A percentile compares a stretch with the other conserved stretches of the same genome.
Evolutionary conservation across 805 yeast genomes (phyloP).

Genomic region (Metschnikowia drakensbergensis): DNA sequence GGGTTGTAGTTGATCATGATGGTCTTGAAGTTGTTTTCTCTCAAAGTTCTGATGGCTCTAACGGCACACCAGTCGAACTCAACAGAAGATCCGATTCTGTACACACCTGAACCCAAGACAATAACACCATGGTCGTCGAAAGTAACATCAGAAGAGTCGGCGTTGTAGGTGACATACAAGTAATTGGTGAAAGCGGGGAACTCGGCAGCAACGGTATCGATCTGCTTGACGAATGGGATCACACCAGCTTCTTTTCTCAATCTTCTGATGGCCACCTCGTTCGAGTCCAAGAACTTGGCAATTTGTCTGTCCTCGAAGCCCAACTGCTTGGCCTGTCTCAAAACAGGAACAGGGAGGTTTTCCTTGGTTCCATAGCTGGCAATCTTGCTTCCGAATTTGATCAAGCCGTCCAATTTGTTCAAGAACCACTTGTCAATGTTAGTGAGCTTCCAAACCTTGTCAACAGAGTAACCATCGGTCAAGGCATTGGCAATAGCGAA

Average conservation of each 20-base stretch:
- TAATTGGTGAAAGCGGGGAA: slow-evolving; percentile 96
- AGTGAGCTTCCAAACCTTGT: slow-evolving; percentile 85
- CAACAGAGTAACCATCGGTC: slow-evolving; percentile 83
- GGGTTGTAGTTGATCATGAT: slow-evolving; percentile 98
- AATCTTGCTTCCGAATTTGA: slow-evolving; percentile 64
- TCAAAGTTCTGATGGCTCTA: slow-evolving; percentile 88
- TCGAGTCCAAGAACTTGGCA: slow-evolving; percentile 82
- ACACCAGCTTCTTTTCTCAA: slow-evolving; percentile 83
- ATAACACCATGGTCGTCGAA: slow-evolving; percentile 91
- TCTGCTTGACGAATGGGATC: slow-evolving; percentile 90
- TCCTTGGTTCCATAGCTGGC: slow-evolving; percentile 54
- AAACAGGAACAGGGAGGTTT: slow-evolving; percentile 55
- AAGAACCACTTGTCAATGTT: slow-evolving; percentile 96
- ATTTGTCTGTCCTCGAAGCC: slow-evolving; percentile 97
- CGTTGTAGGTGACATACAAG: slow-evolving; percentile 91
- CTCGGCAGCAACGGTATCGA: slow-evolving; percentile 98
- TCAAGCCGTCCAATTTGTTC: slow-evolving; percentile 74
- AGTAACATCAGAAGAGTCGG: slow-evolving; percentile 78
- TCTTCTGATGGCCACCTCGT: slow-evolving; percentile 89
- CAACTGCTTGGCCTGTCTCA: slow-evolving; percentile 88
- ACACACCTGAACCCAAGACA: slow-evolving; percentile 97
- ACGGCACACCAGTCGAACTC: slow-evolving; percentile 99
- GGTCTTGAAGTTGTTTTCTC: slow-evolving; percentile 82
- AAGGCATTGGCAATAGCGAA: slow-evolving; percentile 96
- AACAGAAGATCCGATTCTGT: slow-evolving; percentile 97